Base-by-base conservation (phyloP, 306 rosid genomes). In the Trichosanthes cucumerina region DNA sequence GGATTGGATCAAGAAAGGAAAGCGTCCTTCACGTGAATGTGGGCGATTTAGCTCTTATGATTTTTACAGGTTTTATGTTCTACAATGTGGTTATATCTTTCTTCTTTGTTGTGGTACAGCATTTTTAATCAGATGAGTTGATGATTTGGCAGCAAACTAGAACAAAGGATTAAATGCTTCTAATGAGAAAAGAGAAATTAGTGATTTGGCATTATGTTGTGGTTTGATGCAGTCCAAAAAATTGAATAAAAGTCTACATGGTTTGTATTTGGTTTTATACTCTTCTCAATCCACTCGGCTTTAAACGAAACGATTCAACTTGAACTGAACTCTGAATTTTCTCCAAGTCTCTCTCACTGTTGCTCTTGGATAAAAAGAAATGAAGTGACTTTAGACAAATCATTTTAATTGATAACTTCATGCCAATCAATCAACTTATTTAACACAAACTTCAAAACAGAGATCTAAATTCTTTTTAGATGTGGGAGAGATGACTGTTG, bases 1-100 rank as follows among this genome's bases (percentile, higher is more conserved):
- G 88, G 86, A 66, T 83, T 86, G 80, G 86, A 91, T 82, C 85
- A 82, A 70, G 88, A 88, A 16, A 88, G 85, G 64, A 85, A 91
- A 60, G 58, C 74, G 8, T 78, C 81, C 11, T 76, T 76, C 68
- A 76, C 52, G 52, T 76, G 43, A 78, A 44, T 24, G 46, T 2
- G 19, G 23, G 26, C 50, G 7, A 9, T 3, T 46, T 58, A 77
- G 10, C 41, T 26, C 6, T 1, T 4, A 26, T 44, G 58, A 77
- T 60, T 10, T 60, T 60, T 50, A 9, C 23, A 77, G 71, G 80
- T 50, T 9, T 24, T 58, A 70, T 39, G 77, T 18, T 73, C 41
- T 49, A 9, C 19, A 47, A 31, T 50, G 60, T 73, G 41, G 78
- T 49, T 73, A 28, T 72, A 47, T 47, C 57, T 50, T 50, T 43